Conservation (phyloP, 257 asterid genomes). For the Catharanthus roseus region DNA sequence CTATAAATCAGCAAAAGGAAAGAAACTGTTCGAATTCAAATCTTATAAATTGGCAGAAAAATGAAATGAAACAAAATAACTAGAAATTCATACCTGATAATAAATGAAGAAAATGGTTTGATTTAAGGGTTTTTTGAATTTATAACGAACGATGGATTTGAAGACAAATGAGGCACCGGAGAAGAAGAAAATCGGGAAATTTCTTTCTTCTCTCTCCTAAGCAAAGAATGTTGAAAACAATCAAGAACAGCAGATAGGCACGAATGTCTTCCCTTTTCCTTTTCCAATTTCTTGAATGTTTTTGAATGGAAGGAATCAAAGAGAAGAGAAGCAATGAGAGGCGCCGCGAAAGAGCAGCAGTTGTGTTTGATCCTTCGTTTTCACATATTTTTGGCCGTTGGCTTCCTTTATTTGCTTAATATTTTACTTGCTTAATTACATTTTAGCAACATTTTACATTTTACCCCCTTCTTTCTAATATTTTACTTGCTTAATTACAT, state of each 20-base stretch:
- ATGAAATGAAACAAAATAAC: neutral
- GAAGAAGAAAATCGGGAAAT: slow-evolving; percentile 14
- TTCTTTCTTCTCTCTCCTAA: slow-evolving; percentile 23
- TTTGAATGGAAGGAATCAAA: slow-evolving; percentile 13
- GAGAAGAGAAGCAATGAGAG: slow-evolving; percentile 25
- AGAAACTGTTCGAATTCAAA: neutral
- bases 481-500: too few species aligned
- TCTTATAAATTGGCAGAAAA: neutral
- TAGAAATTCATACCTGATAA: slow-evolving; percentile 5
- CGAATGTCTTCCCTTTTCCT: too few species aligned
- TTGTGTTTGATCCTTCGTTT: neutral
- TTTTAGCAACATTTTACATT: too few species aligned
- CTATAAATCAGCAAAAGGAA: neutral
- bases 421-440: too few species aligned
- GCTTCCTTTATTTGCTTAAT: too few species aligned
- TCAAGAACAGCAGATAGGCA: neutral
- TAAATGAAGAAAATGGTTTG: slow-evolving; percentile 3
- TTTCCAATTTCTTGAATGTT: neutral
- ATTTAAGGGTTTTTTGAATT: neutral
- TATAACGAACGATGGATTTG: neutral
- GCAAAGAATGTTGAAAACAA: neutral
- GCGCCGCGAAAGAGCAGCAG: slow-evolving; percentile 27
- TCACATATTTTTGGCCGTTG: slow-evolving; percentile 9
- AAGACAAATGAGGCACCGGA: neutral
- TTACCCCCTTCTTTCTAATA: too few species aligned